Base-by-base conservation (phyloP, 108 stramenopile species). In the Pseudonitzschia multiseries region DNA sequence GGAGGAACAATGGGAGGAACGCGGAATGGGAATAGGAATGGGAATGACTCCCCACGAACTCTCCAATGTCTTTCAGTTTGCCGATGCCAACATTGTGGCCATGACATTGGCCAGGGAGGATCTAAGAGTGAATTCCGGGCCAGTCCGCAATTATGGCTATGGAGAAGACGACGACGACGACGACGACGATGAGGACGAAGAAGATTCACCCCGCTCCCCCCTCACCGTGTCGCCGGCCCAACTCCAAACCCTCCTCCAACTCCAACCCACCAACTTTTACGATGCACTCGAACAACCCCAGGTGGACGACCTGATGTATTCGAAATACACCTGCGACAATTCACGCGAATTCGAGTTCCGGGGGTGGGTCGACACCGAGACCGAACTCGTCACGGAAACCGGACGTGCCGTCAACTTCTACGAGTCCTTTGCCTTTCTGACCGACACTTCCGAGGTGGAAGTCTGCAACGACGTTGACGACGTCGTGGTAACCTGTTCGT, bases 401-500 rank as follows among this genome's bases (percentile, higher is more conserved):
- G 26, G 29, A 0, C 0, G 10, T 26, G 24, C 17, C 29, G 0
- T 59, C 2, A 27, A 27, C 26, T 59, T 26, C 27, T 31, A 5
- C 29, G 57, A 59, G 27, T 59, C 64, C 24, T 65, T 65, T 65
- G 32, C 17, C 40, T 44, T 42, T 21, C 17, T 40, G 17, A 8
- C 8, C 3, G 40, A 65, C 32, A 6, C 8, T 8, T 14, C 20
- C 8, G 40, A 65, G 13, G 31, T 44, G 14, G 84, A 86, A 64
- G 78, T 89, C 80, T 81, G 76, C 64, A 61, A 85, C 21, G 86
- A 85, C 50, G 27, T 59, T 14, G 14, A 59, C 27, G 14, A 59
- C 50, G 82, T 70, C 17, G 68, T 90, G 27, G 88, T 91, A 57
- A 89, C 89, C 29, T 83, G 85, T 51, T 54, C 72, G 18, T 64